phyloP scores from a whole-genome alignment of 164 flowering plant species.

The Tetracentron sinense region DNA sequence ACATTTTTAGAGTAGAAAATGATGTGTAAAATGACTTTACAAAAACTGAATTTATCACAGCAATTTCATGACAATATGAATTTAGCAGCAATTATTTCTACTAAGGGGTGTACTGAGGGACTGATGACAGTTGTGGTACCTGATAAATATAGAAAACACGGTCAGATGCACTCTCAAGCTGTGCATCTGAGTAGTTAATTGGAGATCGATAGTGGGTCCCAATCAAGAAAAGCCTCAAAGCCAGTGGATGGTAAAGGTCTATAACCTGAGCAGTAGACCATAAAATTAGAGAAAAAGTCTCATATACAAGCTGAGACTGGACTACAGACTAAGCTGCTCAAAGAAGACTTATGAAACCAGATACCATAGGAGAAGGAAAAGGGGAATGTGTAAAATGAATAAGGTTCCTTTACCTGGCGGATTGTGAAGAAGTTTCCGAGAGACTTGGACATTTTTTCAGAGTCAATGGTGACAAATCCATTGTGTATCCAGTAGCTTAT shows the following conservation, averaged over 20 bases:
- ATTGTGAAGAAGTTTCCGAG: constrained; percentile 97
- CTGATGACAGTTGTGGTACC: constrained; percentile 34
- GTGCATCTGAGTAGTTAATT: constrained; percentile 72
- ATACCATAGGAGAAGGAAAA: background rate
- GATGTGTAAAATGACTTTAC: too few relatives aligned
- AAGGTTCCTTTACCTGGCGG: constrained; percentile 58
- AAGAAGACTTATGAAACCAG: background rate
- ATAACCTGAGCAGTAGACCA: constrained; percentile 50
- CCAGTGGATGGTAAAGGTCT: constrained; percentile 88
- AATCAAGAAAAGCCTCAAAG: constrained; percentile 83
- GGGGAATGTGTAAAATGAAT: background rate
- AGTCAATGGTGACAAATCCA: constrained; percentile 88
- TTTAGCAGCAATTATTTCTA: background rate
- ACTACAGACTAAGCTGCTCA: background rate
- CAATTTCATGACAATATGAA: background rate
- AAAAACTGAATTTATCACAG: background rate
- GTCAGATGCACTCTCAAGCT: constrained; percentile 89
- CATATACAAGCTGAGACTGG: background rate
- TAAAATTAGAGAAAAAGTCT: background rate
- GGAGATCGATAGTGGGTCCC: constrained; percentile 91
- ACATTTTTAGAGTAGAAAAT: too few relatives aligned
- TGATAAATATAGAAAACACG: constrained; percentile 89
- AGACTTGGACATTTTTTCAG: constrained; percentile 97
- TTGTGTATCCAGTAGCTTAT: constrained; percentile 92
- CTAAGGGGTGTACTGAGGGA: background rate